Evolutionary conservation across 2,329 filamentous ascomycete species (phyloP).

Genomic region (Xylaria sp.): DNA sequence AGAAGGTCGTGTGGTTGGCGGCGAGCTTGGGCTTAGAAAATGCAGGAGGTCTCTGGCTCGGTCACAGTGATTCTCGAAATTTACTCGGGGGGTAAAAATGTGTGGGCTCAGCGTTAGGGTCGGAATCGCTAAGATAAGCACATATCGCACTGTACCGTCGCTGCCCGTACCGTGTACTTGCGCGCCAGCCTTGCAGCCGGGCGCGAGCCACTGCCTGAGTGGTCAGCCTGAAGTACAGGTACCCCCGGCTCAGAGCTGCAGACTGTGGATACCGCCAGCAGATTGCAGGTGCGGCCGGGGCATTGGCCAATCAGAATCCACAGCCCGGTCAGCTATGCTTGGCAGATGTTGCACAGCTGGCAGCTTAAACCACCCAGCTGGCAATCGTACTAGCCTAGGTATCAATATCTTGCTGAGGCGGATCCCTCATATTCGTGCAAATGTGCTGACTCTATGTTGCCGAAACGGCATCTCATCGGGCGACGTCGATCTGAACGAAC

Average conservation of each 20-base stretch:
- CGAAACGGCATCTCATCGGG: too few species aligned
- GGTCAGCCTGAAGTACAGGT: constrained; percentile 1
- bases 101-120: constrained; percentile 49
- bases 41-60: constrained; percentile 17
- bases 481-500: too few species aligned
- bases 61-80: constrained; percentile 32
- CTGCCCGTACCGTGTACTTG: not conserved
- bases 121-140: constrained; percentile 34
- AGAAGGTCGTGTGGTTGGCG: constrained; percentile 37
- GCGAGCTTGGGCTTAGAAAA: constrained; percentile 27
- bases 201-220: not conserved
- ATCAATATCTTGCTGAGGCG: too few species aligned
- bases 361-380: not conserved
- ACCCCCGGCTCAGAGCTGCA: not conserved
- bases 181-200: not conserved
- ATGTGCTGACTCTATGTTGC: too few species aligned
- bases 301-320: constrained; percentile 35
- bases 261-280: not conserved
- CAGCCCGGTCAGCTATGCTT: not conserved
- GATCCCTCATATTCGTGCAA: too few species aligned
- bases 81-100: constrained; percentile 46
- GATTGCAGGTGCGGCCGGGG: constrained; percentile 35
- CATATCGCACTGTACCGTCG: too few species aligned
- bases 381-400: not conserved
- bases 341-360: constrained; percentile 20